Percentiles rank a stretch among this genome's conserved stretches.
phyloP scores from a whole-genome alignment of 768 basidiomycete species.

The Trametes cinnabarina region DNA sequence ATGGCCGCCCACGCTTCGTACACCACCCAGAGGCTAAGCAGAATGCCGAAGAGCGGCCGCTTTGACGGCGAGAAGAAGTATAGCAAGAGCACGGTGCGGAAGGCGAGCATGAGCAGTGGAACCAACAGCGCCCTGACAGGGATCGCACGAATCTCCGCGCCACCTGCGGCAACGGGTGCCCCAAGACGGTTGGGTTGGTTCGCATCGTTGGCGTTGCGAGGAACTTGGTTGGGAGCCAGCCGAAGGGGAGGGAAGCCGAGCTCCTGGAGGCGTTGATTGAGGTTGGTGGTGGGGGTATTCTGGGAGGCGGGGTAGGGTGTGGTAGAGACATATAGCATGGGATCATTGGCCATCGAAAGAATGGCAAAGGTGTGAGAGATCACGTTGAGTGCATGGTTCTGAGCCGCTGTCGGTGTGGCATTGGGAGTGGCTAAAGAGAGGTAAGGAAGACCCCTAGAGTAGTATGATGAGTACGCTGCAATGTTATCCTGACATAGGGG shows the following conservation, averaged over 20 bases:
- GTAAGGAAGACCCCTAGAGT: slow-evolving; percentile 48
- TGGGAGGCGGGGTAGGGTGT: slow-evolving; percentile 35
- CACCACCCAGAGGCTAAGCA: slow-evolving; percentile 66
- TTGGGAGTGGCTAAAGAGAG: slow-evolving; percentile 48
- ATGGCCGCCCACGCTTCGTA: slow-evolving; percentile 78
- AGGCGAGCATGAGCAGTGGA: slow-evolving; percentile 64
- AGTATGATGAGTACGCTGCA: not conserved
- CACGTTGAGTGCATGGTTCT: slow-evolving; percentile 63
- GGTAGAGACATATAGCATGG: not conserved
- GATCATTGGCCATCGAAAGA: slow-evolving; percentile 31
- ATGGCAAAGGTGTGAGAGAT: slow-evolving; percentile 58
- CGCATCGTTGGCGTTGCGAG: slow-evolving; percentile 36
- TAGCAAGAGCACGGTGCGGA: slow-evolving; percentile 65
- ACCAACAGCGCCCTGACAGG: slow-evolving; percentile 65
- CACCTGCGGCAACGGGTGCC: slow-evolving; percentile 20
- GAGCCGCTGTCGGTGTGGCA: slow-evolving; percentile 52
- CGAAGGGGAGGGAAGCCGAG: slow-evolving; percentile 58
- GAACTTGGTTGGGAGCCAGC: slow-evolving; percentile 28
- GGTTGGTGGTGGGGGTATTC: slow-evolving; percentile 31
- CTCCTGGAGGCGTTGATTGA: slow-evolving; percentile 63
- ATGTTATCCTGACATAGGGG: not conserved
- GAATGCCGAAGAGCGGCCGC: slow-evolving; percentile 65
- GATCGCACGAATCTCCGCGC: slow-evolving; percentile 49
- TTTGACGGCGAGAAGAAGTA: slow-evolving; percentile 77
- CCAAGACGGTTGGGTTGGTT: slow-evolving; percentile 16